Conservation (phyloP, 164 flowering plant species). For the Stephania japonica region DNA sequence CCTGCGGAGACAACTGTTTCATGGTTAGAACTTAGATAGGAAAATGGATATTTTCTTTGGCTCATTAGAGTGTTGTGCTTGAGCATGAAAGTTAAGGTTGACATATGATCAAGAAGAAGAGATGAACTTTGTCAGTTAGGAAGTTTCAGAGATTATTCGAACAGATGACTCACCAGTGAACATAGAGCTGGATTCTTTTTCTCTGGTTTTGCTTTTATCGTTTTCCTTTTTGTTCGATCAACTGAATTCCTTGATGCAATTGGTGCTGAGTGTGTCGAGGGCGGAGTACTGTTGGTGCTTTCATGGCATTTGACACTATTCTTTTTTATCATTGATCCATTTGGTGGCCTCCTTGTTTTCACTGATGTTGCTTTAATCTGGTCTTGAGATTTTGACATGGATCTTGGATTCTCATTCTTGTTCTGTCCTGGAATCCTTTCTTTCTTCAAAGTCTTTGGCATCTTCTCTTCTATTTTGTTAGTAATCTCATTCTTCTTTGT, state of each 20-base stretch:
- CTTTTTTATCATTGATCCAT: slow-evolving; percentile 18
- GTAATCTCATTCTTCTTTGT: slow-evolving; percentile 24
- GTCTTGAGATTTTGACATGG: slow-evolving; percentile 20
- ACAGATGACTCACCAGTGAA: slow-evolving; percentile 28
- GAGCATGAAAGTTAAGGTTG: neutral
- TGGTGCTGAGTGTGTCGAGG: slow-evolving; percentile 11
- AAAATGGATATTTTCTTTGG: neutral
- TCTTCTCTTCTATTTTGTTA: slow-evolving; percentile 25
- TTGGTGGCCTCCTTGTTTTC: slow-evolving; percentile 27
- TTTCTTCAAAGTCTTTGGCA: slow-evolving; percentile 18
- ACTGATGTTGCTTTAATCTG: slow-evolving; percentile 20
- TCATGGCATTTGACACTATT: slow-evolving; percentile 10
- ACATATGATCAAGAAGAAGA: neutral
- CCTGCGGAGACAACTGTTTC: slow-evolving; percentile 27
- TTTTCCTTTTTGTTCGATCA: slow-evolving; percentile 14
- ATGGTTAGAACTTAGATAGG: neutral
- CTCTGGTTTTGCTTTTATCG: slow-evolving; percentile 23
- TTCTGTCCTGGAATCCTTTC: slow-evolving; percentile 26
- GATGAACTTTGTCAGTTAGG: neutral
- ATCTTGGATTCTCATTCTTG: slow-evolving; percentile 22
- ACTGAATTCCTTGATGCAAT: slow-evolving; percentile 5
- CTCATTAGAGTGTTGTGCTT: neutral
- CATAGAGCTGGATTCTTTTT: slow-evolving; percentile 14
- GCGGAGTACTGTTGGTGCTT: slow-evolving; percentile 12
- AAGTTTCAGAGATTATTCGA: neutral